Percentiles rank a stretch among this genome's conserved stretches.
Evolutionary conservation across 2,329 filamentous ascomycete genomes (phyloP).

Genomic region (Fusarium nurragi): DNA sequence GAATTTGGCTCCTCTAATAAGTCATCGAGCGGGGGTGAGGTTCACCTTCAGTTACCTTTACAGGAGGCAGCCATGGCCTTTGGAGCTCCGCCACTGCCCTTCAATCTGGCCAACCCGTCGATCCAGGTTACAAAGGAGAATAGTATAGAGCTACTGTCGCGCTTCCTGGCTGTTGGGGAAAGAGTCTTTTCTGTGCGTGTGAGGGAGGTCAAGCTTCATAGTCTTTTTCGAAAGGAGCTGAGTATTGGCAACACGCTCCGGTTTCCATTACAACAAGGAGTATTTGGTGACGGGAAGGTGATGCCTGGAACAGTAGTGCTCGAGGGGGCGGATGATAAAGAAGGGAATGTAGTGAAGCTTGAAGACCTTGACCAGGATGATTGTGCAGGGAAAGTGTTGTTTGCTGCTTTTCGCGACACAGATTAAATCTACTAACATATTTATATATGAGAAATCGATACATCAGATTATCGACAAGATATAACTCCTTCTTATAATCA

Average conservation of each 20-base stretch:
- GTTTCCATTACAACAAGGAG: neutral
- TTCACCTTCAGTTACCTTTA: neutral
- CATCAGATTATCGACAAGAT: neutral
- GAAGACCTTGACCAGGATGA: neutral
- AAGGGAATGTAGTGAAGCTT: neutral
- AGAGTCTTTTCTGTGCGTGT: neutral
- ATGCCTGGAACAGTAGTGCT: neutral
- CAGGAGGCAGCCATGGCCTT: neutral
- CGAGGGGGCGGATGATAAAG: neutral
- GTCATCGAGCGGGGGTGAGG: neutral
- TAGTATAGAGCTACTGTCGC: neutral
- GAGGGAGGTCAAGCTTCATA: neutral
- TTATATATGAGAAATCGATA: neutral
- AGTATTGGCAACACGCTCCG: too few species aligned
- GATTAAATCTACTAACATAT: neutral
- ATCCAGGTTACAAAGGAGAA: neutral
- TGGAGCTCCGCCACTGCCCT: neutral
- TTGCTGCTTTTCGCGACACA: neutral
- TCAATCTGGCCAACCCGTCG: neutral
- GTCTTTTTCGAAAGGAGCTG: fast-evolving
- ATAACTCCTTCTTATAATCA: neutral
- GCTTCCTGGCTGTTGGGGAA: neutral
- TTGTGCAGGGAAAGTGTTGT: neutral
- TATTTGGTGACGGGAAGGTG: neutral
- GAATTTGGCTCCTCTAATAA: neutral